Base-by-base conservation (phyloP, 129 eudicot genomes). In the Helianthus tuberosus region DNA sequence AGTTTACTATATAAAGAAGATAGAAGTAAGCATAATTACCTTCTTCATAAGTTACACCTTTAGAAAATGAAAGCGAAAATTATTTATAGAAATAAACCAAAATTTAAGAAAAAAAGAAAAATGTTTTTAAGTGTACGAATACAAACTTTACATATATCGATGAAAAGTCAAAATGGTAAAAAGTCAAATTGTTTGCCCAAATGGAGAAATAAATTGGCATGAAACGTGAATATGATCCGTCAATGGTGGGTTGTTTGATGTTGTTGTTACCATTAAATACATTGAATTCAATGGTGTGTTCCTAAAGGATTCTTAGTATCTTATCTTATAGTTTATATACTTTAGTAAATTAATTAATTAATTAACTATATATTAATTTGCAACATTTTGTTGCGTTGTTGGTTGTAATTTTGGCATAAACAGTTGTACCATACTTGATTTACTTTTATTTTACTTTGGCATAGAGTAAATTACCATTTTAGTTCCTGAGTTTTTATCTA, bases 161-260 rank as follows among this genome's bases (percentile, higher is more conserved):
- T 50, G 16, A 50, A 14, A 50, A 69, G 81, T 69, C 81, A 69
- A 69, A n/a, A 68, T 60, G 27, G 57, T 64, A 43, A 54, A 75
- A 41, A 41, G 73, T 54, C 80, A 66, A 66, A 61, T 12, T 70
- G 50, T 69, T 39, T 70, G 47, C 57, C 62, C 55, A 77, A 69
- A 36, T 70, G 76, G 62, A 77, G 71, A 77, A 49, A 69, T 50
- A 61, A 61, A 36, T 69, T 70, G 64, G 64, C 65, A 51, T 61
- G 36, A 77, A 77, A 27, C 38, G 50, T 61, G 11, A 62, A 61
- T 77, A 49, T n/a, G 81, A 77, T 62, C 81, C 81, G 64, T 77
- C 57, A 62, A 62, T 49, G 71, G 77, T 77, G 77, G 81, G 81
- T 77, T 61, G 66, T 66, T 53, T 54, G 74, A 57, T 41, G 39